Base-by-base conservation (phyloP, 1,284 basidiomycete species). In the Psilocybe mexicana region DNA sequence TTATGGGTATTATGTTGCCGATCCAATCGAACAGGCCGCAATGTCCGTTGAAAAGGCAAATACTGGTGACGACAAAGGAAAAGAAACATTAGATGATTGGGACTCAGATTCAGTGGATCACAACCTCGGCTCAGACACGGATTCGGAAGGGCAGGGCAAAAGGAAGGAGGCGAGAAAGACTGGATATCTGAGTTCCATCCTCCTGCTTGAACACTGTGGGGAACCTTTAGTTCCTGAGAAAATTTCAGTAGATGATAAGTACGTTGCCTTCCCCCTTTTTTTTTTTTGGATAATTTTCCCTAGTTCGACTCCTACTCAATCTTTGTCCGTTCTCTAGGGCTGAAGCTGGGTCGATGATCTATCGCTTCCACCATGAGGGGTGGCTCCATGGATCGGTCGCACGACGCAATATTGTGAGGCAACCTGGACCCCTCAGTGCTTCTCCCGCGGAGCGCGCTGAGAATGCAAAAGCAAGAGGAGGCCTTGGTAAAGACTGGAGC, bases 191-290 rank as follows among this genome's bases (percentile, higher is more conserved):
- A 80, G 77, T 58, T 76, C 80, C 0, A 75, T 84, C 46, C 63
- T 85, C 54, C 72, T 85, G 24, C 59, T 84, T 23, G 82, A 85
- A 65, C 70, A 81, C 53, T 84, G 82, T 61, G 81, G 81, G 2
- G 57, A 56, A 3, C 71, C 71, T 10, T 67, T 82, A 7, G 47
- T 69, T 23, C 59, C 71, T 2, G 30, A 44, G 0, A 46, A 62
- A 36, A 70, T 81, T 45, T 69, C 57, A 25, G 28, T 67, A 8
- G 76, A 79, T 55, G 70, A 77, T 18, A 69, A 65, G 72, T 71
- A 59, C 45, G 68, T 52, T 8, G 23, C 38, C 43, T 18, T 10
- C 33, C 23, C 48, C 49, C 38, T 11, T 10, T 25, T n/a, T 14
- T 38, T 30, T 45, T 3, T 42, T 44, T 43, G 10, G 24, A 28